Percentiles rank a stretch among this genome's conserved stretches.
phyloP scores from a whole-genome alignment of 306 rosid genomes.

The Trifolium dubium region DNA sequence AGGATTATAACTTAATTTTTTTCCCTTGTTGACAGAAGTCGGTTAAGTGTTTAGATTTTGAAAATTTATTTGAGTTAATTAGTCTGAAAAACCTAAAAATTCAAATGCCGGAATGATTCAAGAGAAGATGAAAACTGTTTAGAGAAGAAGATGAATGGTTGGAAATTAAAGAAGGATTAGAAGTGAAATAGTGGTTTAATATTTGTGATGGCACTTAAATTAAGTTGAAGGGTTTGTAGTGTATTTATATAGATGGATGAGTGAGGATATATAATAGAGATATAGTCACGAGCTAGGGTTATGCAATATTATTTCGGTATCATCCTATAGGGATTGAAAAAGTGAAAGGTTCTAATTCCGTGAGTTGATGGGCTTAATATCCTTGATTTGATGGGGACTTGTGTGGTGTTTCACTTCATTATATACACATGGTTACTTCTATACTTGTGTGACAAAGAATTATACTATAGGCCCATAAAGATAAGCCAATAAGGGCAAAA shows the following conservation, averaged over 20 bases:
- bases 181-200: background rate
- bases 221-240: constrained; percentile 22
- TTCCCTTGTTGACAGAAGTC: background rate
- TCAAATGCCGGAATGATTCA: background rate
- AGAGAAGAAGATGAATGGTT: background rate
- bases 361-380: constrained; percentile 42
- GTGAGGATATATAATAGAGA: background rate
- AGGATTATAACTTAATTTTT: background rate
- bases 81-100: background rate
- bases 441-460: constrained; percentile 54
- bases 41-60: background rate
- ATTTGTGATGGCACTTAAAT: background rate
- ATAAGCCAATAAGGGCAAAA: constrained; percentile 57
- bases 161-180: background rate
- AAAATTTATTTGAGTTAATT: background rate
- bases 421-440: background rate
- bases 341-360: constrained; percentile 45
- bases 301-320: constrained; percentile 26
- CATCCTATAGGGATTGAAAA: constrained; percentile 32
- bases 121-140: background rate
- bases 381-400: constrained; percentile 51
- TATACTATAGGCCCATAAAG: constrained; percentile 41
- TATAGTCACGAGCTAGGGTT: constrained; percentile 17
- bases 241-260: constrained; percentile 3
- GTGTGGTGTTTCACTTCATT: constrained; percentile 43